Conservation (phyloP, 2,329 filamentous ascomycete genomes). For the Purpureocillium takamizusanense region DNA sequence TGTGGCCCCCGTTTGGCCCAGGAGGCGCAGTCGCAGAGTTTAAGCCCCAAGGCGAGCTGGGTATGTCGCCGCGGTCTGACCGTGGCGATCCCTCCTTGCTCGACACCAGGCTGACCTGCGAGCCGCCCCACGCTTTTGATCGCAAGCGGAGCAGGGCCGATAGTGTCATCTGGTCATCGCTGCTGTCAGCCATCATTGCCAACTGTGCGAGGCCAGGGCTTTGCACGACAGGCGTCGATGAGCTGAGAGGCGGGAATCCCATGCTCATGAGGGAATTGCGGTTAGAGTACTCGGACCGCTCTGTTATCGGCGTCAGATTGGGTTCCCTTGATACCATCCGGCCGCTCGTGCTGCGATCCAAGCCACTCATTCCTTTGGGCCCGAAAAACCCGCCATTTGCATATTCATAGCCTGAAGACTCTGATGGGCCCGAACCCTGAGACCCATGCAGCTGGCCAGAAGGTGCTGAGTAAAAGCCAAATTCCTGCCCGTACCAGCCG, state of each 20-base stretch:
- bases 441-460: conserved; percentile 32
- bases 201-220: conserved; percentile 73
- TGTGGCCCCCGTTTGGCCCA: conserved; percentile 17
- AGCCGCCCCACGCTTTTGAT: conserved; percentile 71
- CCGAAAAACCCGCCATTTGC: conserved; percentile 86
- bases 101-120: conserved; percentile 60
- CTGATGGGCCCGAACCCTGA: conserved; percentile 9
- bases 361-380: conserved; percentile 45
- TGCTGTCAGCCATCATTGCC: conserved; percentile 50
- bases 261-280: conserved; percentile 83
- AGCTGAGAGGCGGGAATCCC: conserved; percentile 28
- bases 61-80: conserved; percentile 38
- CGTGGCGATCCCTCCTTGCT: conserved; percentile 41
- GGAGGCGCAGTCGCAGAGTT: conserved; percentile 4
- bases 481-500: conserved; percentile 92
- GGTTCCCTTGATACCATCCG: conserved; percentile 71
- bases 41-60: conserved; percentile 29
- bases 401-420: conserved; percentile 42
- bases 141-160: conserved; percentile 65
- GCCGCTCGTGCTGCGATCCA: conserved; percentile 64
- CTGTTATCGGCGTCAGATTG: conserved; percentile 91
- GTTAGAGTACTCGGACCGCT: conserved; percentile 91
- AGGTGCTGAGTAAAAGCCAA: conserved; percentile 80
- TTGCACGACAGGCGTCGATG: conserved; percentile 38
- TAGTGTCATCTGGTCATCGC: conserved; percentile 63